Evolutionary conservation across 108 stramenopile species (phyloP).

Genomic region (Nitzschia palea): DNA sequence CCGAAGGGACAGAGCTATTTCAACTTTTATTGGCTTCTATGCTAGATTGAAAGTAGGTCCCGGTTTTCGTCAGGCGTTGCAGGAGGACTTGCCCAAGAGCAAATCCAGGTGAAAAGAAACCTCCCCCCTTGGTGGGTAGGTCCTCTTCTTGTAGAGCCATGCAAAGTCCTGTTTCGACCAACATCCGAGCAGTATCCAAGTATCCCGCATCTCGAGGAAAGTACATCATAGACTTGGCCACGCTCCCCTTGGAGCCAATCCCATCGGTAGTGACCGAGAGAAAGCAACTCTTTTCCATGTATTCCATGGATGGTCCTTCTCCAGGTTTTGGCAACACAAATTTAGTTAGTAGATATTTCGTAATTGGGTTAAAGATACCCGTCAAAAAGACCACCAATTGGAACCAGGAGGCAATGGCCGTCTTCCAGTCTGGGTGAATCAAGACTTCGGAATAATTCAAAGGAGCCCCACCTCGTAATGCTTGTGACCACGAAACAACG

Average conservation of each 20-base stretch:
- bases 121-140: slow-evolving; percentile 42
- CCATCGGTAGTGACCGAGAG: slow-evolving; percentile 50
- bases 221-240: slow-evolving; percentile 50
- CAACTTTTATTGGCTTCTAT: no score
- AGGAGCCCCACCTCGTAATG: slow-evolving; percentile 34
- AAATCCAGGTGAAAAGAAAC: slow-evolving; percentile 72
- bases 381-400: slow-evolving; percentile 37
- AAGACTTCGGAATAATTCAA: slow-evolving; percentile 61
- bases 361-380: slow-evolving; percentile 59
- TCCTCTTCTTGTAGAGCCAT: slow-evolving; percentile 37
- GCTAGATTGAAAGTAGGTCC: slow-evolving; percentile 40
- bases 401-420: slow-evolving; percentile 47
- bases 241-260: slow-evolving; percentile 53
- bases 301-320: slow-evolving; percentile 70
- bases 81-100: slow-evolving; percentile 67
- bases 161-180: slow-evolving; percentile 73
- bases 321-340: slow-evolving; percentile 73
- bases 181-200: slow-evolving; percentile 73
- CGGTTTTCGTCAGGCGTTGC: slow-evolving; percentile 58
- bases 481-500: slow-evolving; percentile 61
- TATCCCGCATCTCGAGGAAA: slow-evolving; percentile 70
- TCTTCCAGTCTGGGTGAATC: slow-evolving; percentile 30
- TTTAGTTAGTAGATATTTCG: slow-evolving; percentile 42
- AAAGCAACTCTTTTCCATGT: slow-evolving; percentile 62
- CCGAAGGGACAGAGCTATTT: no score